Evolutionary conservation across 1,284 basidiomycete species (phyloP).

Genomic region (Sanghuangporus weigelae): DNA sequence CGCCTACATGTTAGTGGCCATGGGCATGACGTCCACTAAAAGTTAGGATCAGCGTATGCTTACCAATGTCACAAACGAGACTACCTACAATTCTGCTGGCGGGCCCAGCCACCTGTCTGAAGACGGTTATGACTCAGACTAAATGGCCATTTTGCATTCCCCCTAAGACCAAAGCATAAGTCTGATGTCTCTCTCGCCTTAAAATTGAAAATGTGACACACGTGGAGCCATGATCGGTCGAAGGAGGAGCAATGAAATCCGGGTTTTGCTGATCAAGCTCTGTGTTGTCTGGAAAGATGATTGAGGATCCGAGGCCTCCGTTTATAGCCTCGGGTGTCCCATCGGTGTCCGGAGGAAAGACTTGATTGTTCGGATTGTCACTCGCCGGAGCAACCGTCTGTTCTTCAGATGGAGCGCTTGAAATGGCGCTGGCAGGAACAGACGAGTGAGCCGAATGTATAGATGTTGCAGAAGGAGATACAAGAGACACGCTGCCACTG

Average conservation of each 20-base stretch:
- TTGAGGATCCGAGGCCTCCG: slow-evolving; percentile 23
- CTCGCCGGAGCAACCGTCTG: slow-evolving; percentile 43
- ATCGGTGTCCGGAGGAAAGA: slow-evolving; percentile 32
- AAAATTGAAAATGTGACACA: slow-evolving; percentile 28
- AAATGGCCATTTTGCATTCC: slow-evolving; percentile 71
- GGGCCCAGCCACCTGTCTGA: slow-evolving; percentile 69
- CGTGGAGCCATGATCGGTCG: slow-evolving; percentile 61
- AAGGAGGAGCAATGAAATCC: slow-evolving; percentile 58
- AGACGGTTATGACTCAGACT: slow-evolving; percentile 63
- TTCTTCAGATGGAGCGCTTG: slow-evolving; percentile 11
- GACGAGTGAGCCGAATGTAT: background rate
- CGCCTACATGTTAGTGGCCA: slow-evolving; percentile 44
- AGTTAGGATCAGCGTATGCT: background rate
- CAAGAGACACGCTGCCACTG: background rate
- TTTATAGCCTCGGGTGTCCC: slow-evolving; percentile 33
- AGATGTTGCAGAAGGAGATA: background rate
- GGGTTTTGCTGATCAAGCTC: slow-evolving; percentile 52
- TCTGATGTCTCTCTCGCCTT: background rate
- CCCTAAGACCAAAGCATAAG: slow-evolving; percentile 27
- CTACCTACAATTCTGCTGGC: slow-evolving; percentile 55
- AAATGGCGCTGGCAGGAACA: slow-evolving; percentile 2
- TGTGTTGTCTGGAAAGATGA: slow-evolving; percentile 55
- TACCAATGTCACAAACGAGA: background rate
- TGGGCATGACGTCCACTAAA: slow-evolving; percentile 51
- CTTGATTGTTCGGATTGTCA: slow-evolving; percentile 45